Percentiles rank a stretch among this genome's conserved stretches.
phyloP scores from a whole-genome alignment of 345 rosid species.

The Citrus unshiu region DNA sequence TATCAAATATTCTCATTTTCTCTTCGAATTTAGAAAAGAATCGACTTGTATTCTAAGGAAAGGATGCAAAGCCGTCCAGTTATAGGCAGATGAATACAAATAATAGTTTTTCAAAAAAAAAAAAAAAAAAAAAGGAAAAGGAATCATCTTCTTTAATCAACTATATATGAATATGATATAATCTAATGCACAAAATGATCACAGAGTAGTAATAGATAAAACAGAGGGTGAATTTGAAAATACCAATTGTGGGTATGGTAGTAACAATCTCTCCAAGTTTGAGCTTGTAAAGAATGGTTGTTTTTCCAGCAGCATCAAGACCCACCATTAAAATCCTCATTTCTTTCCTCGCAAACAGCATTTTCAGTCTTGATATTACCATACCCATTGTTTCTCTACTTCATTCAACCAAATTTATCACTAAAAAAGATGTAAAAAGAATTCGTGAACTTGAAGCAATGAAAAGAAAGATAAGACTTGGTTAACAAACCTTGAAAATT shows the following conservation, averaged over 20 bases:
- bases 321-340: slow-evolving; percentile 82
- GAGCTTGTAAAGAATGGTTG: slow-evolving; percentile 72
- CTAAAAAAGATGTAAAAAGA: neutral
- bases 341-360: slow-evolving; percentile 59
- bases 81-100: no score
- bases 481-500: slow-evolving; percentile 9
- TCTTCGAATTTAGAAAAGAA: neutral
- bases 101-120: no score
- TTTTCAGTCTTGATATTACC: slow-evolving; percentile 43
- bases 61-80: neutral
- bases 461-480: neutral
- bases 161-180: neutral
- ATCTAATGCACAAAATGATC: neutral
- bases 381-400: slow-evolving; percentile 37
- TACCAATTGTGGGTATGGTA: slow-evolving; percentile 78
- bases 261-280: slow-evolving; percentile 75
- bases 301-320: slow-evolving; percentile 74
- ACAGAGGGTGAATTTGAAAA: neutral
- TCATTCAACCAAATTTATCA: neutral
- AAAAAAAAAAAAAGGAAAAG: no score
- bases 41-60: neutral
- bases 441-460: neutral
- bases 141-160: no score
- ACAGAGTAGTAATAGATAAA: neutral
- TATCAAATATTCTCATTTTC: neutral